Conservation (phyloP, 2,329 filamentous ascomycete species). For the Ophiostoma piceae region DNA sequence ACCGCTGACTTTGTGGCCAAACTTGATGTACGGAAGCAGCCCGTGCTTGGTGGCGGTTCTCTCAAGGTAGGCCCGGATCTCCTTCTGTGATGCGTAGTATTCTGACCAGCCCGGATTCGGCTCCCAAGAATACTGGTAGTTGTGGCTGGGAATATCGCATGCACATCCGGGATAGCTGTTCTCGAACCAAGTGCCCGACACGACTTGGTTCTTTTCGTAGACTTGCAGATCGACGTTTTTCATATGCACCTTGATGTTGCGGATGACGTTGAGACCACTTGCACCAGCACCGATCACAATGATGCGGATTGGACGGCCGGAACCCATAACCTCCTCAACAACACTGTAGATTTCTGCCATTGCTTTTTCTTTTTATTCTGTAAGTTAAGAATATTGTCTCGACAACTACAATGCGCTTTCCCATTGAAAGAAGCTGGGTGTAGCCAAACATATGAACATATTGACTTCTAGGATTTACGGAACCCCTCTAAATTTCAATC, state of each 20-base stretch:
- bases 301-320: slow-evolving; percentile 25
- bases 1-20: slow-evolving; percentile 18
- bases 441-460: background rate
- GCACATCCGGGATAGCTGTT: slow-evolving; percentile 28
- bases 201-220: slow-evolving; percentile 26
- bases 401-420: background rate
- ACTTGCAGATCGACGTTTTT: slow-evolving; percentile 23
- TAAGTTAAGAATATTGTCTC: background rate
- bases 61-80: slow-evolving; percentile 26
- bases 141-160: slow-evolving; percentile 28
- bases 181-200: slow-evolving; percentile 27
- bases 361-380: background rate
- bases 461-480: background rate
- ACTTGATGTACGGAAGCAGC: slow-evolving; percentile 21
- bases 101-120: slow-evolving; percentile 25
- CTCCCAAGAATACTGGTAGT: slow-evolving; percentile 26
- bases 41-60: slow-evolving; percentile 21
- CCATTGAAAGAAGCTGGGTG: background rate
- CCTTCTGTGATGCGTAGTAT: slow-evolving; percentile 22
- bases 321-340: slow-evolving; percentile 19
- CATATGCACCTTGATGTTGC: slow-evolving; percentile 23
- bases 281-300: slow-evolving; percentile 44
- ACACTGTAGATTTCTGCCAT: slow-evolving; percentile 19
- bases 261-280: slow-evolving; percentile 20
- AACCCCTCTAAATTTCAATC: background rate